These are phyloP conservation scores for Leccinellum albellum DNA, from an alignment of 768 basidiomycete genomes.

Conservation along the genomic window DNA sequence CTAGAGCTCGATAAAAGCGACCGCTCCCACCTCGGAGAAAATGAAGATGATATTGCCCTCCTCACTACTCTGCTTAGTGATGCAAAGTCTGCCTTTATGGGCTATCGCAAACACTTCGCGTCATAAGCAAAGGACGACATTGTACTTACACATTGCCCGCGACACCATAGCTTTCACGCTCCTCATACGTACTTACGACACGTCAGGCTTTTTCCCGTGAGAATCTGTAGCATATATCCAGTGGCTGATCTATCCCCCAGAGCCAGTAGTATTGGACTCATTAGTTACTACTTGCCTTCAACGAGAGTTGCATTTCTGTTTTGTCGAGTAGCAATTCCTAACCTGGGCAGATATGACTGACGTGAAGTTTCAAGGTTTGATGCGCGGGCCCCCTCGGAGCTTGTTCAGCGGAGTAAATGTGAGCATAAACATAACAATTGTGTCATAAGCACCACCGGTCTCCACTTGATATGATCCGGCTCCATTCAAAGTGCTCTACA, in stretches of 20 bases:
- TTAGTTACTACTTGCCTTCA: background rate
- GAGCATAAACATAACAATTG: background rate
- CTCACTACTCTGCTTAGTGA: conserved; percentile 17
- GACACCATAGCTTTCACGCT: background rate
- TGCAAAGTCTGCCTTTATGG: conserved; percentile 18
- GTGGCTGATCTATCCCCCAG: background rate
- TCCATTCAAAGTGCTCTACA: too few relatives aligned
- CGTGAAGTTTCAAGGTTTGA: background rate
- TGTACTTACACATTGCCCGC: background rate
- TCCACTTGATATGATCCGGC: background rate
- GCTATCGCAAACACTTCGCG: conserved; percentile 9
- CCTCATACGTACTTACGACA: background rate
- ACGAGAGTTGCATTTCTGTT: background rate
- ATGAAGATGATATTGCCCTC: conserved; percentile 8
- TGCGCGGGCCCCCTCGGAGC: too few relatives aligned
- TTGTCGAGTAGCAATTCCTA: background rate
- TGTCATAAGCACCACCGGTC: background rate
- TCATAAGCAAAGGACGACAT: background rate
- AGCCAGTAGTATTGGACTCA: background rate
- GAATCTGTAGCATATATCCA: background rate
- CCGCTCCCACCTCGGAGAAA: background rate
- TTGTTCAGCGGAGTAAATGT: too few relatives aligned
- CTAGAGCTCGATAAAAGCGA: conserved; percentile 11
- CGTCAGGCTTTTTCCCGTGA: too few relatives aligned
- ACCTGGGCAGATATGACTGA: background rate